Evolutionary conservation across 2,329 filamentous ascomycete species (phyloP).

Genomic region (Neonectria magnoliae): DNA sequence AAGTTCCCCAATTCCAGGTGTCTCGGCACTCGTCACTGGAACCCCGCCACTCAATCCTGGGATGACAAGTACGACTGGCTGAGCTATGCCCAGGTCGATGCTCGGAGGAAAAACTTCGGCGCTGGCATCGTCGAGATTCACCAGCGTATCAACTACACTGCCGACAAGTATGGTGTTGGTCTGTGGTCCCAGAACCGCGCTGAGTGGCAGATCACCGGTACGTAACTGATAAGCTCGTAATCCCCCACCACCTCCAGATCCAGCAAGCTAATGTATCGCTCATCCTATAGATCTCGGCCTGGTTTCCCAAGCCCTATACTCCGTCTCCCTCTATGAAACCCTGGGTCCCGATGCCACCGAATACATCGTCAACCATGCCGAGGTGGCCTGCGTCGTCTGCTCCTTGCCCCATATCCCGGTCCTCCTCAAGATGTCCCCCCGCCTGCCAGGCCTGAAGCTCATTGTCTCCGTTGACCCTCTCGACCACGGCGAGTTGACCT

Average conservation of each 20-base stretch:
- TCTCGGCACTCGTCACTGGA: constrained; percentile 84
- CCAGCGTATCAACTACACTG: constrained; percentile 71
- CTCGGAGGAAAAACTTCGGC: constrained; percentile 84
- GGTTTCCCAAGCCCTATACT: constrained; percentile 87
- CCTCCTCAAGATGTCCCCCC: constrained; percentile 81
- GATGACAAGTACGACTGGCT: constrained; percentile 83
- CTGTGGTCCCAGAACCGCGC: constrained; percentile 87
- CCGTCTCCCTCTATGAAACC: constrained; percentile 96
- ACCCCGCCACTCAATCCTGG: constrained; percentile 76
- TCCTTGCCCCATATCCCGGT: constrained; percentile 84
- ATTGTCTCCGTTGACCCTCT: constrained; percentile 89
- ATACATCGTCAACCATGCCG: constrained; percentile 93
- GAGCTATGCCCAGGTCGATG: constrained; percentile 81
- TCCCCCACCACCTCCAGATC: neutral
- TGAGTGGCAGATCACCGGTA: constrained; percentile 86
- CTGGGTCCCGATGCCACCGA: constrained; percentile 91
- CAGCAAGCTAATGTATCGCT: constrained; percentile 20
- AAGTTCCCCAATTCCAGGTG: constrained; percentile 74
- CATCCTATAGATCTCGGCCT: constrained; percentile 76
- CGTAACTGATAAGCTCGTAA: constrained; percentile 22
- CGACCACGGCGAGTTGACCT: constrained; percentile 78
- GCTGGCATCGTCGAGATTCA: constrained; percentile 87
- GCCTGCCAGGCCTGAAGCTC: constrained; percentile 82
- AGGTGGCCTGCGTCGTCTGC: constrained; percentile 78
- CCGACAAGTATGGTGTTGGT: constrained; percentile 76